Evolutionary conservation across 164 flowering plant species (phyloP), one percentile per base, ranked within the genome.

Genomic region (Vitis riparia): DNA sequence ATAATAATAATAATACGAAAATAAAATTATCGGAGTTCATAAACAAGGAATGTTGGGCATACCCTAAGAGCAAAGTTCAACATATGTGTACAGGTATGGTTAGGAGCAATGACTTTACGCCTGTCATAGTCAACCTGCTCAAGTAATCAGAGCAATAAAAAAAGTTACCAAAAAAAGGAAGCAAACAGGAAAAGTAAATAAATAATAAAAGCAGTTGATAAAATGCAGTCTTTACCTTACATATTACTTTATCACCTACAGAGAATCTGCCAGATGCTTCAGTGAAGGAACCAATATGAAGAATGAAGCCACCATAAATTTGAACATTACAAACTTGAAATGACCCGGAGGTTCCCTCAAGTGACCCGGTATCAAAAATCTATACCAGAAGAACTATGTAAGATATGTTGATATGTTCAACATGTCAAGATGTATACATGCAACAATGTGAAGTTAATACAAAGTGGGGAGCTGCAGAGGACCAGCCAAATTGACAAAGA

Each of bases 71-170:
- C 99, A 84, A 84, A 96, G 71, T 96, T 96, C 77, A 96, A 76
- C 94, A 96, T 91, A 84, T 96, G 99, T 16, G 99, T 96, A 73
- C 99, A 96, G 4, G 99, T 96, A 79, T 96, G 99, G 76, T 96
- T 96, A 15, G 99, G 99, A 53, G 98, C 99, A 83, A 93, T 89
- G 66, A 83, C 88, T 56, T 79, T 82, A 61, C 99, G 92, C 71
- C 99, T 82, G 9, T 83, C 88, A 74, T 91, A 96, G 85, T 96
- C 92, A 78, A 95, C 99, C 99, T 95, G 83, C 58, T 65, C 69
- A 76, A 62, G 71, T 17, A 37, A 37, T 37, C 44, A 37, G 44
- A 37, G 44, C 44, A 64, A 15, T 13, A 14, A 51, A 3, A 71
- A 19, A 16, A 71, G 47, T 11, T 17, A 37, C 44, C 44, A 37